phyloP scores from a whole-genome alignment of 163 green algal species.

The Scenedesmus sp. region DNA sequence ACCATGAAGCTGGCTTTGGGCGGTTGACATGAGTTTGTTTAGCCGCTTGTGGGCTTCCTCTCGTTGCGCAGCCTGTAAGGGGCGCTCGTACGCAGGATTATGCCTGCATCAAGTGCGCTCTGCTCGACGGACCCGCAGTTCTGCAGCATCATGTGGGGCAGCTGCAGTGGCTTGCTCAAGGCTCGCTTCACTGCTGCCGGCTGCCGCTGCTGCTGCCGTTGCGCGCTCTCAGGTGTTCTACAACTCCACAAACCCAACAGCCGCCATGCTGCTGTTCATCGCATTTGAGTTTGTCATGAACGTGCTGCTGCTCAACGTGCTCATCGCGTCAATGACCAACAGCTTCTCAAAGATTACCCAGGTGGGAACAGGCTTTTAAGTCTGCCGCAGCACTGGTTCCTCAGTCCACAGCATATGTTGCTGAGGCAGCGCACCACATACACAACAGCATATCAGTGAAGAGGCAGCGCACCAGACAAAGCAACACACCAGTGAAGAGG shows the following conservation, averaged over 20 bases:
- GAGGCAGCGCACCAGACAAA: too few relatives aligned
- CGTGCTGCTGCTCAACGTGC: conserved; percentile 84
- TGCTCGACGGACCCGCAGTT: not conserved
- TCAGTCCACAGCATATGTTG: too few relatives aligned
- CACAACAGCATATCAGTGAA: too few relatives aligned
- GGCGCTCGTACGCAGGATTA: not conserved
- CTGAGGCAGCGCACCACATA: too few relatives aligned
- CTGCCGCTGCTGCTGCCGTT: not conserved
- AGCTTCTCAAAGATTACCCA: conserved; percentile 63
- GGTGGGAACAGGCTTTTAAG: conserved; percentile 14
- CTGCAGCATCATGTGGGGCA: not conserved
- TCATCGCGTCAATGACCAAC: conserved; percentile 80
- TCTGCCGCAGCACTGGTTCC: too few relatives aligned
- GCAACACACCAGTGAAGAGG: too few relatives aligned
- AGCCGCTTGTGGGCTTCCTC: not conserved
- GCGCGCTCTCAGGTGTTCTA: conserved; percentile 61
- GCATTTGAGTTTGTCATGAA: conserved; percentile 82
- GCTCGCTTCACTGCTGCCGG: not conserved
- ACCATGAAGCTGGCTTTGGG: too few relatives aligned
- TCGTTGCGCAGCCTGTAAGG: conserved; percentile 7
- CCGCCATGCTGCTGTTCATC: conserved; percentile 77
- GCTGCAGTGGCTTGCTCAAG: not conserved
- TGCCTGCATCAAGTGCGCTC: not conserved
- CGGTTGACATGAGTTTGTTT: too few relatives aligned
- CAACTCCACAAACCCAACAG: conserved; percentile 70